phyloP scores from a whole-genome alignment of 352 stramenopile genomes.

The Elongisporangium undulatum region DNA sequence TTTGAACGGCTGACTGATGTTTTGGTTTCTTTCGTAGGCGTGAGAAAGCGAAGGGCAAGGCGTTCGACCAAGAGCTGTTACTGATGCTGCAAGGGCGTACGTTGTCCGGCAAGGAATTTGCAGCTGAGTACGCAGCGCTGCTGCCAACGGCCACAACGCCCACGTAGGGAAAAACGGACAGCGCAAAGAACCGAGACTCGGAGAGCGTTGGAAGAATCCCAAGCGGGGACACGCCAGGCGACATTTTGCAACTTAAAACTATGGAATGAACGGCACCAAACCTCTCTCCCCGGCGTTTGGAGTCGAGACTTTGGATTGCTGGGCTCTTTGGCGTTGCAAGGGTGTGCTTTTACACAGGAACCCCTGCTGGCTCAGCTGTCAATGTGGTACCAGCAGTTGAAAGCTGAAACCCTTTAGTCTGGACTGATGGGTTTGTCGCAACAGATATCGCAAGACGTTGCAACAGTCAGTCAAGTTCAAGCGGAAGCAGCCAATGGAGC shows the following conservation, averaged over 20 bases:
- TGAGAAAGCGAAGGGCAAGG: constrained; percentile 36
- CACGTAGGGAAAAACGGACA: not conserved
- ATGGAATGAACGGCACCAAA: not conserved
- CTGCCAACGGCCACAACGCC: constrained; percentile 5
- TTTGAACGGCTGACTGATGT: not conserved
- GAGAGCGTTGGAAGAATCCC: not conserved
- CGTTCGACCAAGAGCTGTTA: constrained; percentile 50
- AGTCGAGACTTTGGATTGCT: not conserved
- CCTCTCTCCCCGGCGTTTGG: not conserved
- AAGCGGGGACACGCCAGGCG: not conserved
- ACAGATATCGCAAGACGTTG: not conserved
- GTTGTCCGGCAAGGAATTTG: constrained; percentile 38
- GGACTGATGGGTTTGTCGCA: not conserved
- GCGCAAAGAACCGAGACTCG: not conserved
- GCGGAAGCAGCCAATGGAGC: not conserved
- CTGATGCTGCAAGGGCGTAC: constrained; percentile 56
- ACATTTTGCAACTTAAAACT: not conserved
- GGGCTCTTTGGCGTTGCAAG: not conserved
- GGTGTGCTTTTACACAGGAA: not conserved
- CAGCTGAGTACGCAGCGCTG: constrained; percentile 36
- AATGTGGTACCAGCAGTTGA: not conserved
- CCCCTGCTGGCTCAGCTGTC: not conserved
- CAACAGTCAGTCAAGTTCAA: not conserved
- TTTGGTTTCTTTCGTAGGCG: constrained; percentile 10
- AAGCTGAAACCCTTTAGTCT: not conserved